Evolutionary conservation across 1,139 yeast genomes (phyloP), one percentile per base, ranked within the genome.

Genomic region (Blastobotrys petasosporus): DNA sequence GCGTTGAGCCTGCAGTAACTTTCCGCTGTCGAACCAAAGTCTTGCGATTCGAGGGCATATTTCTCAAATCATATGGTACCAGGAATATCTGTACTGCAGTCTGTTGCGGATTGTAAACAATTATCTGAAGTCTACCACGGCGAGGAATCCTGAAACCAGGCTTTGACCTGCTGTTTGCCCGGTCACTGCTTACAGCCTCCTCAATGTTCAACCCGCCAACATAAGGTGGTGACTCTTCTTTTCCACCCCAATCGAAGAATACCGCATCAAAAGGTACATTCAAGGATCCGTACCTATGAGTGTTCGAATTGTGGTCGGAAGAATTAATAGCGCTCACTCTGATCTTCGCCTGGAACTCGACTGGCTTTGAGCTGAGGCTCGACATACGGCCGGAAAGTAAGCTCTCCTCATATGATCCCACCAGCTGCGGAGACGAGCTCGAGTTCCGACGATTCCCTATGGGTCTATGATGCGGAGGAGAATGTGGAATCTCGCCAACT

Each of bases 61-160:
- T 54, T 1, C 64, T 45, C 30, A 70, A 51, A 47, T 71, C 66
- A 50, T 69, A 71, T n/a, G 70, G 68, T 15, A 72, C 53, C 28
- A 70, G 48, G 32, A 70, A 61, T 32, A 68, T 50, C 33, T 65
- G 64, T 11, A 67, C 63, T 1, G 70, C 66, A 1, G 71, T 69
- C 41, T 63, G 62, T 44, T 72, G 68, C 29, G 63, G 59, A 52
- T 73, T 73, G 48, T 64, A 68, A 4, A 71, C 58, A n/a, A 69
- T 60, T 32, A 73, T 50, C 51, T 72, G 76, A 4, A 73, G 50
- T 42, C 63, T 65, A 1, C 76, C 76, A n/a, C 54, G 57, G 9
- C 55, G 56, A 2, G 75, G 73, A 9, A 73, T 50, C 50, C 67
- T 54, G 59, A 67, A 63, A 43, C 25, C 34, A 30, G 17, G 38